A percentile compares a stretch with the other conserved stretches of the same genome.
These are phyloP conservation scores for Euphorbia lathyris DNA, from an alignment of 345 rosid species.

Conservation along the genomic window DNA sequence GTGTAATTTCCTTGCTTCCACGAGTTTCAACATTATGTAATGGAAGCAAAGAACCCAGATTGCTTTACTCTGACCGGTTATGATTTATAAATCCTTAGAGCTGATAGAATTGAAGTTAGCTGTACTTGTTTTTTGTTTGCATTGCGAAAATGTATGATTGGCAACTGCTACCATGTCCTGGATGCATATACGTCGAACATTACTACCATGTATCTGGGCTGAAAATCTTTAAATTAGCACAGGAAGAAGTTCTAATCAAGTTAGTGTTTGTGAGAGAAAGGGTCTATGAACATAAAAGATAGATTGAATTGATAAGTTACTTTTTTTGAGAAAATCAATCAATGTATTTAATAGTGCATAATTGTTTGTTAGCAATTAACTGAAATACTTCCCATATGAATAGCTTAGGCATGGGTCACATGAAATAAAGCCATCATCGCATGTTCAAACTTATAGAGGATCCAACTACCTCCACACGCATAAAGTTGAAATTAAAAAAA, in stretches of 20 bases:
- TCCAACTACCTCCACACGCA: background rate
- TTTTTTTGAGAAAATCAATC: background rate
- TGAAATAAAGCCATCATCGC: background rate
- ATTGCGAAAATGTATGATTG: background rate
- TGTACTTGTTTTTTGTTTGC: background rate
- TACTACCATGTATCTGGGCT: background rate
- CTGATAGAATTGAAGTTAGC: slow-evolving; percentile 5
- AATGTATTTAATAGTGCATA: background rate
- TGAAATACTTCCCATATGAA: background rate
- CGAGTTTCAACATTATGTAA: background rate
- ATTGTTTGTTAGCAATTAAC: background rate
- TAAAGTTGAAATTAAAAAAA: background rate
- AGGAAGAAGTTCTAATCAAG: background rate
- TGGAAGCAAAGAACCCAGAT: background rate
- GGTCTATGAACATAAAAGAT: background rate
- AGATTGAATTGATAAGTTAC: background rate
- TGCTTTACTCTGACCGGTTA: background rate
- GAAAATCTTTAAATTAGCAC: background rate
- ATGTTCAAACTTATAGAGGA: background rate
- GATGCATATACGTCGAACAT: background rate
- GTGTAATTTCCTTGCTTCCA: background rate
- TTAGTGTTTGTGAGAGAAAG: slow-evolving; percentile 1
- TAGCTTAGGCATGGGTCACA: background rate
- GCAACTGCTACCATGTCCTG: background rate
- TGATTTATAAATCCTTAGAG: background rate